phyloP scores from a whole-genome alignment of 192 early-diverging fungal species.

The Backusella circina region DNA sequence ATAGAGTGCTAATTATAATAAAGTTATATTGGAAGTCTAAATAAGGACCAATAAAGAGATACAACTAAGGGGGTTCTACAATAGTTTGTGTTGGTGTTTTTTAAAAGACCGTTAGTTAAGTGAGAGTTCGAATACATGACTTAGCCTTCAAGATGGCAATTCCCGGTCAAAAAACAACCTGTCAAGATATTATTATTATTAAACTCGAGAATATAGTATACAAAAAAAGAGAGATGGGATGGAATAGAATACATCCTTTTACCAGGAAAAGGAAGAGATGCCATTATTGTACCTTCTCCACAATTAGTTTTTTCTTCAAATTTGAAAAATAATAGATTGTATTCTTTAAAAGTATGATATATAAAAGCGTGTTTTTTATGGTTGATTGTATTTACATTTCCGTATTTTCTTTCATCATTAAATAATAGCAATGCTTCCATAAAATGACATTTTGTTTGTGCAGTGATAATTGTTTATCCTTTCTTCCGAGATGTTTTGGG shows the following conservation, averaged over 20 bases:
- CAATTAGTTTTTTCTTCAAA: neutral
- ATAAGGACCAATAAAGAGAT: neutral
- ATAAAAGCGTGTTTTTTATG: neutral
- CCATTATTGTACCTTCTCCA: too few relatives aligned
- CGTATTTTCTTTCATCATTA: too few relatives aligned
- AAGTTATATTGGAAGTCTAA: too few relatives aligned
- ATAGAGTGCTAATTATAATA: neutral
- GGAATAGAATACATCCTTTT: too few relatives aligned
- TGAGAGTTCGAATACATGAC: neutral
- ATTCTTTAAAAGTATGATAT: neutral
- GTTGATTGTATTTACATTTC: neutral
- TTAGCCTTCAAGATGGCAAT: neutral
- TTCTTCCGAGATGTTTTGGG: too few relatives aligned
- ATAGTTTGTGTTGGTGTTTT: neutral
- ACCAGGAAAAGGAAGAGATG: neutral
- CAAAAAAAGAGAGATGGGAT: too few relatives aligned
- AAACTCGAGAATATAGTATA: too few relatives aligned
- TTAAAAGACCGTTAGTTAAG: neutral
- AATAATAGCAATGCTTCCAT: too few relatives aligned
- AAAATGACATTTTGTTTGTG: too few relatives aligned
- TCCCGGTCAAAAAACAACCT: too few relatives aligned
- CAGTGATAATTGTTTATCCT: too few relatives aligned
- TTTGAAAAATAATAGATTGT: neutral
- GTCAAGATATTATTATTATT: too few relatives aligned
- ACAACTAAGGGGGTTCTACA: neutral